These are phyloP conservation scores for Lyophyllum atratum DNA, from an alignment of 768 basidiomycete genomes.

Conservation along the genomic window DNA sequence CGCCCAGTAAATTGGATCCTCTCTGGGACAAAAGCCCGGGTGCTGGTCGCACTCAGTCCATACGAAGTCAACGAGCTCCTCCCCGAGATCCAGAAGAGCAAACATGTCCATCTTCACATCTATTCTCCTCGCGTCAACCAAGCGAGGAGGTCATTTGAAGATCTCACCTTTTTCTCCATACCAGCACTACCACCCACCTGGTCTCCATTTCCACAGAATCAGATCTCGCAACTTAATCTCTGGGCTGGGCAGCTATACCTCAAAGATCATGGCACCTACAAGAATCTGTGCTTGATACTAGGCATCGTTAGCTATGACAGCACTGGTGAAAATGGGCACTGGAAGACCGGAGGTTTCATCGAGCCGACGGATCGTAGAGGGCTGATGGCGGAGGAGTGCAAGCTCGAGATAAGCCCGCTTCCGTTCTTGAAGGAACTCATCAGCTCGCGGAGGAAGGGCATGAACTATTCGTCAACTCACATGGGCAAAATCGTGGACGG, in stretches of 20 bases:
- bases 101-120: slow-evolving; percentile 37
- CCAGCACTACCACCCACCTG: slow-evolving; percentile 24
- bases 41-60: slow-evolving; percentile 40
- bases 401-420: slow-evolving; percentile 39
- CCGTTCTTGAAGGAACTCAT: slow-evolving; percentile 33
- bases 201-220: slow-evolving; percentile 9
- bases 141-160: slow-evolving; percentile 37
- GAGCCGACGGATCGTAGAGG: slow-evolving; percentile 19
- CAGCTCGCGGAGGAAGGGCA: slow-evolving; percentile 38
- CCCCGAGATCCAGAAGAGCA: slow-evolving; percentile 31
- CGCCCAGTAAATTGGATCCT: slow-evolving; percentile 47
- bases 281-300: slow-evolving; percentile 34
- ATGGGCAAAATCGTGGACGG: slow-evolving; percentile 40
- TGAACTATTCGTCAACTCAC: slow-evolving; percentile 36
- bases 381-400: slow-evolving; percentile 11
- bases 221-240: slow-evolving; percentile 38
- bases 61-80: slow-evolving; percentile 40
- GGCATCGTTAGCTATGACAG: slow-evolving; percentile 27
- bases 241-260: slow-evolving; percentile 49
- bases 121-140: slow-evolving; percentile 40
- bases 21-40: background rate
- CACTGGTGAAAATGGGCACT: background rate
- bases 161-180: slow-evolving; percentile 30
- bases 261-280: slow-evolving; percentile 31
- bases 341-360: slow-evolving; percentile 33